These are phyloP conservation scores for Orbilia ellipsospora DNA, from an alignment of 2,329 filamentous ascomycete species.

Conservation along the genomic window DNA sequence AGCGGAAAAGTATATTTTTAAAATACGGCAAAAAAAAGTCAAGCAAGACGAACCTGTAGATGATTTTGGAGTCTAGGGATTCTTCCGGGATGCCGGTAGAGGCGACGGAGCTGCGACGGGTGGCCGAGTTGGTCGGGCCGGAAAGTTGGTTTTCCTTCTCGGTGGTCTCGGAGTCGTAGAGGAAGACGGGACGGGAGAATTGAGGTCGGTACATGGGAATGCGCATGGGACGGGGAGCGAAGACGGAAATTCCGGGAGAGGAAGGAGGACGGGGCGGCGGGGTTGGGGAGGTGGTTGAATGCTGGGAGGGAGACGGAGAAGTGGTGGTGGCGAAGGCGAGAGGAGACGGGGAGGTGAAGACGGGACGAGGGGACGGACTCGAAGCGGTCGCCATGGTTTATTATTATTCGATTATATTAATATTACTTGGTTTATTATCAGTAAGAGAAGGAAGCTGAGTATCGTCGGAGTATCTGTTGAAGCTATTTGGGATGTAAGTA, in stretches of 20 bases:
- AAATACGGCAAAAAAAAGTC: no score
- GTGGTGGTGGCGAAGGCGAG: slow-evolving; percentile 22
- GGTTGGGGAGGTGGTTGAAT: slow-evolving; percentile 37
- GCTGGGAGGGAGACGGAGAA: slow-evolving; percentile 27
- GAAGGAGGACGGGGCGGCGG: slow-evolving; percentile 53
- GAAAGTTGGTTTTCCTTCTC: slow-evolving; percentile 44
- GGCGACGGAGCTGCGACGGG: slow-evolving; percentile 50
- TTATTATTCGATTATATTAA: background rate
- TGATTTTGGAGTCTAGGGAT: slow-evolving; percentile 35
- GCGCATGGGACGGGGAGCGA: slow-evolving; percentile 51
- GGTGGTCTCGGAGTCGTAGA: slow-evolving; percentile 49
- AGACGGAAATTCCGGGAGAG: slow-evolving; percentile 53
- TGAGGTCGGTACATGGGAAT: slow-evolving; percentile 53
- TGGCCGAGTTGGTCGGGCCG: slow-evolving; percentile 16
- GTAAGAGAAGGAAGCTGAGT: background rate
- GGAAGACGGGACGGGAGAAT: slow-evolving; percentile 55
- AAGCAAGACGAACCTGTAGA: slow-evolving; percentile 2
- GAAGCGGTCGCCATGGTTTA: slow-evolving; percentile 41
- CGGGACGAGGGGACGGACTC: slow-evolving; percentile 40
- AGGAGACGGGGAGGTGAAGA: slow-evolving; percentile 36
- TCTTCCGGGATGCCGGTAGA: slow-evolving; percentile 51
- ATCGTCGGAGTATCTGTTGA: no score
- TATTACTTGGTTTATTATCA: background rate
- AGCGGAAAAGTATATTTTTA: no score
- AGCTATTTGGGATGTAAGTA: no score